Conservation (phyloP, 2,329 filamentous ascomycete genomes). For the Phyllosticta citrichinensis region DNA sequence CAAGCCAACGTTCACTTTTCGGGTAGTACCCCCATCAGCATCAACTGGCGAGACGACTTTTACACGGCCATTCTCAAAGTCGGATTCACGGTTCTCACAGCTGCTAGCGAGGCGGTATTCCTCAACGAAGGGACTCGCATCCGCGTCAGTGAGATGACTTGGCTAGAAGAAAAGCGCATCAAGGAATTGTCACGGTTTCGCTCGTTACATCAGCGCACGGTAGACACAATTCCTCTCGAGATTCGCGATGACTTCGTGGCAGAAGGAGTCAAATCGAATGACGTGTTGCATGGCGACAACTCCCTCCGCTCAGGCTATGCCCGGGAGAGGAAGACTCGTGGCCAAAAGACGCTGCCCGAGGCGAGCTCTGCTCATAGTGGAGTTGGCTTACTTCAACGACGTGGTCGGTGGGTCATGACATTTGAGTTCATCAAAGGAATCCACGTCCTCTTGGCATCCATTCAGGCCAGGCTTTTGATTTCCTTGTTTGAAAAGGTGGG, state of each 20-base stretch:
- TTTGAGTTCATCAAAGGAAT: conserved; percentile 70
- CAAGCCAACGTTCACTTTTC: conserved; percentile 83
- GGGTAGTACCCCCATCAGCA: conserved; percentile 51
- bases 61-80: conserved; percentile 82
- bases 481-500: conserved; percentile 49
- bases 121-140: conserved; percentile 79
- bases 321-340: conserved; percentile 55
- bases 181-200: conserved; percentile 57
- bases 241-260: conserved; percentile 33
- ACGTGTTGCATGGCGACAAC: conserved; percentile 24
- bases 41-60: conserved; percentile 87
- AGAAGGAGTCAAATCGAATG: conserved; percentile 22
- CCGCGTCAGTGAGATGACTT: conserved; percentile 66
- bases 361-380: conserved; percentile 41
- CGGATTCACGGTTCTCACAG: conserved; percentile 80
- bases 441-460: conserved; percentile 51
- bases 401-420: conserved; percentile 66
- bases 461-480: conserved; percentile 46
- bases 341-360: conserved; percentile 33
- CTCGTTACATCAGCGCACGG: conserved; percentile 26
- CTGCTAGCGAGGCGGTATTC: conserved; percentile 92
- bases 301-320: conserved; percentile 45
- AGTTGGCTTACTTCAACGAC: conserved; percentile 69
- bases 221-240: conserved; percentile 31
- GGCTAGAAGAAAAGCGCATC: conserved; percentile 81